phyloP scores from a whole-genome alignment of 1,284 basidiomycete genomes.

The Apiotrichum mycotoxinovorans region DNA sequence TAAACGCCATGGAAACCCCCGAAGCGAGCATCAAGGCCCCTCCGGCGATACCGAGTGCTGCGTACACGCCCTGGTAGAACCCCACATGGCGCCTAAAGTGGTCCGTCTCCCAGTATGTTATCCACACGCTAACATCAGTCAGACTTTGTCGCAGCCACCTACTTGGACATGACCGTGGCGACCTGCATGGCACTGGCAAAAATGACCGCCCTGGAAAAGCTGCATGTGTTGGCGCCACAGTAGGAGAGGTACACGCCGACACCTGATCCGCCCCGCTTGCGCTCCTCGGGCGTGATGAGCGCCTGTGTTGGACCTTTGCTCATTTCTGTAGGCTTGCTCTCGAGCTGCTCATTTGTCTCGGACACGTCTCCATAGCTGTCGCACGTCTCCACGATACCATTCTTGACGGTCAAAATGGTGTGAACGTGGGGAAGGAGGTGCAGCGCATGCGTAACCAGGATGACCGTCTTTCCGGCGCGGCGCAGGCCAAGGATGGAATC shows the following conservation, averaged over 20 bases:
- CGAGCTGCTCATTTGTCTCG: constrained; percentile 62
- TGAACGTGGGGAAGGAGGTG: constrained; percentile 45
- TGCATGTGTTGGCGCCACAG: constrained; percentile 55
- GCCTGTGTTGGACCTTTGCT: too few species aligned
- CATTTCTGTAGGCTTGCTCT: constrained; percentile 36
- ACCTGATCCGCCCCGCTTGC: constrained; percentile 64
- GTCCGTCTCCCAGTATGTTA: constrained; percentile 72
- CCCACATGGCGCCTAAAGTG: constrained; percentile 35
- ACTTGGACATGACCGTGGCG: constrained; percentile 50
- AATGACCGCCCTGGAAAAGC: constrained; percentile 40
- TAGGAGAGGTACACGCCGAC: constrained; percentile 66
- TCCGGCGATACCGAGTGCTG: constrained; percentile 54
- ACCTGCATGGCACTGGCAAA: constrained; percentile 55
- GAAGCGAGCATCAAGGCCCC: constrained; percentile 64
- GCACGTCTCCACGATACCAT: too few species aligned
- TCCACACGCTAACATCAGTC: constrained; percentile 45
- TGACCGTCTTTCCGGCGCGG: constrained; percentile 63
- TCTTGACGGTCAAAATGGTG: constrained; percentile 51
- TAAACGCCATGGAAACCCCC: constrained; percentile 57
- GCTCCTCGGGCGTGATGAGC: constrained; percentile 46
- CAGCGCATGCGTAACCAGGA: constrained; percentile 59
- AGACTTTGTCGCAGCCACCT: not conserved
- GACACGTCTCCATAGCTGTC: constrained; percentile 59
- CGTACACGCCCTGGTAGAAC: constrained; percentile 71
- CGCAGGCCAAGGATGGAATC: constrained; percentile 67